Base-by-base conservation (phyloP, 768 basidiomycete genomes). In the Calocera cornea region DNA sequence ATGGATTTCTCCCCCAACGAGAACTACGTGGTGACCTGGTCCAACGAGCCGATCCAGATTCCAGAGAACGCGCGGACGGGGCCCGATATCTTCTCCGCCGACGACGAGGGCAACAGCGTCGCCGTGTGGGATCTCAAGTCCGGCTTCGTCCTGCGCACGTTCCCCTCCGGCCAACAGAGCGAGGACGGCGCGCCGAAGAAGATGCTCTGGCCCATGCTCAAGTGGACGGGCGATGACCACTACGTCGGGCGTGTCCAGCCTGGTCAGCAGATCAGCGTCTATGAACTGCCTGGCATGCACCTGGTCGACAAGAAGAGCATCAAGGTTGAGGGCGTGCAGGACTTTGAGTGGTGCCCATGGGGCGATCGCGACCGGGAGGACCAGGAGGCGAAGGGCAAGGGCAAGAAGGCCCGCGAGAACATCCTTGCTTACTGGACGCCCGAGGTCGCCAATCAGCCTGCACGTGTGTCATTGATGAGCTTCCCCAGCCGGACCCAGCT, bases 121-220 rank as follows among this genome's bases (percentile, higher is more conserved):
- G 97, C 95, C 67, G 86, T 99, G n/a, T 99, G 97, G 97, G 93
- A 98, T 73, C 86, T 95, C 80, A 95, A 93, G 78, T 88, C 94
- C 19, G 92, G 92, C 31, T 83, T 88, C 71, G 86, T 98, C 24
- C 83, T 98, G 49, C 89, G 97, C 65, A 97, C 95, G 1, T 98
- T 99, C 79, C 83, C 85, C 40, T 84, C 88, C 11, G 82, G 86
- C 63, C 78, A 77, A 50, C 87, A 87, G 66, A 83, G 79, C 70
- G 76, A 76, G 64, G 80, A 83, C 27, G 74, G 79, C 36, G 78
- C 81, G 0, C 75, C 76, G 67, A 90, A 89, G 78, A 92, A 90
- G 73, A 72, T 78, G 68, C 68, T 72, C 34, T 98, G 95, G 95
- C 97, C 97, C 1, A 86, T 87, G 24, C 80, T 99, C 71, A 97